These are phyloP conservation scores for Capsicum chinense DNA, from an alignment of 257 asterid species.

Conservation along the genomic window DNA sequence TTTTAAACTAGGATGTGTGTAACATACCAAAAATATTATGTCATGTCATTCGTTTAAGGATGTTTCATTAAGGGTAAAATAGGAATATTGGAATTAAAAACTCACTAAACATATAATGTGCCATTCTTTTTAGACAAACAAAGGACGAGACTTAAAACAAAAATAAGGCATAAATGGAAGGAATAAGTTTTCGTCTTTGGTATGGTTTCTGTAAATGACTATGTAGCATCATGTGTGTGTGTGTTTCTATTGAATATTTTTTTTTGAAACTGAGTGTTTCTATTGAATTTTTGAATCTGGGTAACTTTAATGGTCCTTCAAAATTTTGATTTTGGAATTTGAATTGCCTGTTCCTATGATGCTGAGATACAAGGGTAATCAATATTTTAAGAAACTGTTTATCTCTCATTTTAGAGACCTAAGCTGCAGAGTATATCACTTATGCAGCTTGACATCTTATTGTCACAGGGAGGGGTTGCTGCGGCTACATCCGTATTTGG, in stretches of 20 bases:
- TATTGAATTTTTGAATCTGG: background rate
- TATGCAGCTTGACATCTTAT: constrained; percentile 24
- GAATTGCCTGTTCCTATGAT: constrained; percentile 12
- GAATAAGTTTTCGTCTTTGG: background rate
- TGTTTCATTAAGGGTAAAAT: background rate
- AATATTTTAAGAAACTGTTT: background rate
- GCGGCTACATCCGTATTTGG: constrained; percentile 19
- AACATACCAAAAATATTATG: background rate
- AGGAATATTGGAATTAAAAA: background rate
- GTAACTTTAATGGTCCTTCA: background rate
- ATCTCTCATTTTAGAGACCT: constrained; percentile 17
- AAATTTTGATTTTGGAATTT: background rate
- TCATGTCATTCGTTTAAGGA: background rate
- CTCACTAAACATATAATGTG: background rate
- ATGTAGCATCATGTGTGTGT: constrained; percentile 3
- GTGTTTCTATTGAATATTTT: background rate
- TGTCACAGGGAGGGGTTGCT: constrained; percentile 39
- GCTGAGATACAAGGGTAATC: background rate
- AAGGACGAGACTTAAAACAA: constrained; percentile 12
- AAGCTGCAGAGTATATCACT: constrained; percentile 24
- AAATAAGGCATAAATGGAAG: background rate
- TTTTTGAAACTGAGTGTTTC: too few relatives aligned
- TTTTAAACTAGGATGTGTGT: background rate
- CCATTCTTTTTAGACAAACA: background rate
- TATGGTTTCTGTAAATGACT: constrained; percentile 15